Evolutionary conservation across 2,329 filamentous ascomycete genomes (phyloP).

Genomic region (Fusarium graminum): DNA sequence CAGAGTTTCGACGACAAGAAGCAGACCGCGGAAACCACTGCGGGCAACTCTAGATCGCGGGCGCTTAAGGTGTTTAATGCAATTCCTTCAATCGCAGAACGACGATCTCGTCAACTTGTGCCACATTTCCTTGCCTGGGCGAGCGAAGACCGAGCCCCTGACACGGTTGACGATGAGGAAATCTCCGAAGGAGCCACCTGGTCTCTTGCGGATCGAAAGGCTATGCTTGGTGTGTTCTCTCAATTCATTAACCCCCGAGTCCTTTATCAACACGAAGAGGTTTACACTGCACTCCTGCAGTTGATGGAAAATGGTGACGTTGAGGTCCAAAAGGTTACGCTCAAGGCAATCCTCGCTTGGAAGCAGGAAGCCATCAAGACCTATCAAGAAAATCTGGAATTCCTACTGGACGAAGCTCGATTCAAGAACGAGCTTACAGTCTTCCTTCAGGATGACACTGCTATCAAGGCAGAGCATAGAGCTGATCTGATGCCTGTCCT

Average conservation of each 20-base stretch:
- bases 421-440: slow-evolving; percentile 96
- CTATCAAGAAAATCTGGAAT: slow-evolving; percentile 88
- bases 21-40: slow-evolving; percentile 62
- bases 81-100: slow-evolving; percentile 84
- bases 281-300: slow-evolving; percentile 79
- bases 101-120: slow-evolving; percentile 84
- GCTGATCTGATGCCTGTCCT: slow-evolving; percentile 84
- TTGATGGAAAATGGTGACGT: slow-evolving; percentile 89
- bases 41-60: slow-evolving; percentile 75
- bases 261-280: slow-evolving; percentile 80
- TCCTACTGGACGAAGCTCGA: slow-evolving; percentile 87
- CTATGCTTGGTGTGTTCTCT: slow-evolving; percentile 83
- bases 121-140: slow-evolving; percentile 89
- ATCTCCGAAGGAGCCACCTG: slow-evolving; percentile 64
- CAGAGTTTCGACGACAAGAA: slow-evolving; percentile 75
- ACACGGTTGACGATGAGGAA: slow-evolving; percentile 51
- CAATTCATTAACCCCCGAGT: slow-evolving; percentile 89
- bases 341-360: slow-evolving; percentile 91
- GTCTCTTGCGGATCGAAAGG: slow-evolving; percentile 85
- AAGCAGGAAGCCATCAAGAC: slow-evolving; percentile 80
- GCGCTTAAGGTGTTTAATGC: slow-evolving; percentile 83
- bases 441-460: slow-evolving; percentile 81
- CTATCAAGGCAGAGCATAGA: slow-evolving; percentile 81
- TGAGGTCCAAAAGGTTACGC: slow-evolving; percentile 86
- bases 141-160: slow-evolving; percentile 60